phyloP scores from a whole-genome alignment of 2,329 filamentous ascomycete species.

The Ophiosphaerella korrae region DNA sequence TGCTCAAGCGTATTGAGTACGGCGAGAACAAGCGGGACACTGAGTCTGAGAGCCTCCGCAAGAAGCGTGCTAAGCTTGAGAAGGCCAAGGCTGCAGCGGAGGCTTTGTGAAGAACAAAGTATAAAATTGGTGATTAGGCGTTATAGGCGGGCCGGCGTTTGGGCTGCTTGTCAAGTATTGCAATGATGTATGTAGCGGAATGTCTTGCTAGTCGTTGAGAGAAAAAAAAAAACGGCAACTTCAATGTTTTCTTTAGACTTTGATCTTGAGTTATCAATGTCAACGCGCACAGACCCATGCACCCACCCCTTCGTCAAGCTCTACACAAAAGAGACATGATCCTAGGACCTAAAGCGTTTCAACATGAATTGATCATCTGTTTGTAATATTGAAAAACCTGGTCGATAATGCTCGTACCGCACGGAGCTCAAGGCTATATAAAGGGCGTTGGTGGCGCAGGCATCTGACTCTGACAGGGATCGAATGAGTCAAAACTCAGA shows the following conservation, averaged over 20 bases:
- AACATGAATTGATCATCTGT: too few relatives aligned
- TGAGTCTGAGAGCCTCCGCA: constrained; percentile 83
- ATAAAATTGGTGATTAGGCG: constrained; percentile 21
- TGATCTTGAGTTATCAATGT: too few relatives aligned
- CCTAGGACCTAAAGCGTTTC: too few relatives aligned
- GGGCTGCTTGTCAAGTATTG: constrained; percentile 10
- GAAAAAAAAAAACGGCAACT: background rate
- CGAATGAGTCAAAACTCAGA: too few relatives aligned
- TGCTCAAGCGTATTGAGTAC: constrained; percentile 97
- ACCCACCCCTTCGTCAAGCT: too few relatives aligned
- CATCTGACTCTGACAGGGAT: too few relatives aligned
- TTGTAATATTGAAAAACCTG: too few relatives aligned
- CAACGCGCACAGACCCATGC: too few relatives aligned
- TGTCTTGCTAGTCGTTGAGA: background rate
- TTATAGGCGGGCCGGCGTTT: constrained; percentile 16
- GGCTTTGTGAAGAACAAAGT: constrained; percentile 8
- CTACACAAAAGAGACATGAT: too few relatives aligned
- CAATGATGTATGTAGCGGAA: constrained; percentile 3
- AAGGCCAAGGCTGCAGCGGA: constrained; percentile 50
- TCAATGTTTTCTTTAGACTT: background rate
- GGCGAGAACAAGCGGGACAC: constrained; percentile 91
- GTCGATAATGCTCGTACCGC: too few relatives aligned
- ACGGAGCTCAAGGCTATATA: too few relatives aligned
- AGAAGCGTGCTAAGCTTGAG: constrained; percentile 90
- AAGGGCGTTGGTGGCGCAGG: too few relatives aligned